Conservation (phyloP, 371 early-diverging fungal genomes). For the Mucor velutinosus region DNA sequence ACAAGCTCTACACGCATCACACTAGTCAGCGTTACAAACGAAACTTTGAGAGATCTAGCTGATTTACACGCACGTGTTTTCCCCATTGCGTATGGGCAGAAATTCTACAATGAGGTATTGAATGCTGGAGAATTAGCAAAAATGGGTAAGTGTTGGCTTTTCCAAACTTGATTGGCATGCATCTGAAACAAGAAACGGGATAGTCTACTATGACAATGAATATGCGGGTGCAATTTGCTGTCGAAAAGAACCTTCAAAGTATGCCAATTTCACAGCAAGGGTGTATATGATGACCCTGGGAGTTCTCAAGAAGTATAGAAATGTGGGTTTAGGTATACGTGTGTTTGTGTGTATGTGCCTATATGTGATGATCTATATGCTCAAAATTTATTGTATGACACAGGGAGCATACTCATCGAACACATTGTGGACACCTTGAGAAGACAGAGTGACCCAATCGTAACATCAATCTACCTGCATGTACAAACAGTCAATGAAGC, state of each 20-base stretch:
- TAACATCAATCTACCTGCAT: constrained; percentile 27
- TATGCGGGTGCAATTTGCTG: constrained; percentile 31
- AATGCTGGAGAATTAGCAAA: constrained; percentile 25
- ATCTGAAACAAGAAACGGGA: not conserved
- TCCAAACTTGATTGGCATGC: not conserved
- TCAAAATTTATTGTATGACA: not conserved
- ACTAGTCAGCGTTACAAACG: constrained; percentile 20
- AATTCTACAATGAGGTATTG: constrained; percentile 25
- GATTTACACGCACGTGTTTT: constrained; percentile 25
- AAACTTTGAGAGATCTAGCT: constrained; percentile 9
- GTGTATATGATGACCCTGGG: constrained; percentile 33
- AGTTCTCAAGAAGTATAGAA: constrained; percentile 17
- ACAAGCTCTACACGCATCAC: constrained; percentile 13
- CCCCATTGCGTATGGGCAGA: constrained; percentile 22
- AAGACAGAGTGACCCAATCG: constrained; percentile 11
- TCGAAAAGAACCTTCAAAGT: constrained; percentile 15
- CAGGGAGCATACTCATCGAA: constrained; percentile 20
- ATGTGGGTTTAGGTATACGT: constrained; percentile 25
- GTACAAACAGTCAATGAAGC: constrained; percentile 25
- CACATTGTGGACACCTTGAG: constrained; percentile 17
- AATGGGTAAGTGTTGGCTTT: constrained; percentile 7
- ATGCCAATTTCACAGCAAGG: constrained; percentile 16
- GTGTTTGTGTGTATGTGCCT: constrained; percentile 3
- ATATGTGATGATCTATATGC: not conserved
- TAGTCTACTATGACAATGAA: constrained; percentile 23